These are phyloP conservation scores for Sicyos baderoa DNA, from an alignment of 306 rosid genomes.

Conservation along the genomic window DNA sequence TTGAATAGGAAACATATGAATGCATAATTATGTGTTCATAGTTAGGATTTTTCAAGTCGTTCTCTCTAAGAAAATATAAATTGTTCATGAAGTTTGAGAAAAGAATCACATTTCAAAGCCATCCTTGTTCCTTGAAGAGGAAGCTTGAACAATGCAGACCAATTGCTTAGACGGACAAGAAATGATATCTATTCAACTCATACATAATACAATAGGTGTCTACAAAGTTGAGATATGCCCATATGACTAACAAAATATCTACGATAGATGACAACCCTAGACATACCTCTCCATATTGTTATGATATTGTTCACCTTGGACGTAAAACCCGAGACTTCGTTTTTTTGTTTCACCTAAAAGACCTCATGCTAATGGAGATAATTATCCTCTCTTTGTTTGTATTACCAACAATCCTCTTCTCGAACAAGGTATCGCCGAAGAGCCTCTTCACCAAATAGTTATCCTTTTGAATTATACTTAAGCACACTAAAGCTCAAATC, in stretches of 20 bases:
- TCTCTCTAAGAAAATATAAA: background rate
- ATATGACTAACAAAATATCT: background rate
- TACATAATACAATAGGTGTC: background rate
- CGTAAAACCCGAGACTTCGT: too few relatives aligned
- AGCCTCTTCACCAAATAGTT: too few relatives aligned
- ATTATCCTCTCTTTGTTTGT: too few relatives aligned
- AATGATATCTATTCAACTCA: background rate
- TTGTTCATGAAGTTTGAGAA: conserved; percentile 11
- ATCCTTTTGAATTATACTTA: too few relatives aligned
- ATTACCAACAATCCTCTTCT: too few relatives aligned
- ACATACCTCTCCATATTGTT: too few relatives aligned
- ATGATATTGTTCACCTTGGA: too few relatives aligned
- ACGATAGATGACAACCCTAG: too few relatives aligned
- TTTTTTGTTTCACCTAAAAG: too few relatives aligned
- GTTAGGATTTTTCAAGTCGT: background rate
- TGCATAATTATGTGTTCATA: background rate
- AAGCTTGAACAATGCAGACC: background rate
- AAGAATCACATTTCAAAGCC: background rate
- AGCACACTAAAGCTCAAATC: too few relatives aligned
- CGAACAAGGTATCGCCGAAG: too few relatives aligned
- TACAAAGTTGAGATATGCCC: background rate
- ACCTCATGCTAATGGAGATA: too few relatives aligned
- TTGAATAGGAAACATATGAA: background rate
- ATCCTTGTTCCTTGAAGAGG: background rate
- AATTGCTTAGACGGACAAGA: background rate